Evolutionary conservation across 371 early-diverging fungal species (phyloP).

Genomic region (Zychaea mexicana): DNA sequence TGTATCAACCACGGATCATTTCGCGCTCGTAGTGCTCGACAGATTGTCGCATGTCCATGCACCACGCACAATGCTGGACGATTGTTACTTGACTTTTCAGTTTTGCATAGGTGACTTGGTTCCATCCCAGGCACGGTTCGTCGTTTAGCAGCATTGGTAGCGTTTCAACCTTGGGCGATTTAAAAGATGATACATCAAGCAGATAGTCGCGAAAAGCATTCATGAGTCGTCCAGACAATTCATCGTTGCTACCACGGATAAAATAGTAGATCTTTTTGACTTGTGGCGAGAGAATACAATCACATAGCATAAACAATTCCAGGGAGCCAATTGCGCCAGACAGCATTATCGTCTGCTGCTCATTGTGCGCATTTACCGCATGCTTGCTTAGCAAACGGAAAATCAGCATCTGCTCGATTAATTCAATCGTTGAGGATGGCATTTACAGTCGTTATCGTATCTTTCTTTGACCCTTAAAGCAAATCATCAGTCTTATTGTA

Average conservation of each 20-base stretch:
- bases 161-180: constrained; percentile 1
- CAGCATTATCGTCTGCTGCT: constrained; percentile 26
- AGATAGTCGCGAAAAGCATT: constrained; percentile 22
- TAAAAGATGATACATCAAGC: constrained; percentile 13
- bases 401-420: constrained; percentile 19
- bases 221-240: not conserved
- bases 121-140: constrained; percentile 27
- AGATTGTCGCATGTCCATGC: constrained; percentile 34
- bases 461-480: too few relatives aligned
- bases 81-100: constrained; percentile 33
- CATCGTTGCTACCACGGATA: not conserved
- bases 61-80: constrained; percentile 38
- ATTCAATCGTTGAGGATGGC: constrained; percentile 8
- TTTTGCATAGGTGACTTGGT: constrained; percentile 19
- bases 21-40: constrained; percentile 33
- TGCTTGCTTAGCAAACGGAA: constrained; percentile 4
- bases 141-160: constrained; percentile 18
- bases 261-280: constrained; percentile 30
- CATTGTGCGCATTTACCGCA: not conserved
- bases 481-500: too few relatives aligned
- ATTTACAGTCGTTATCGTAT: not conserved
- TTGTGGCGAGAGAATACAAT: constrained; percentile 17
- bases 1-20: constrained; percentile 34
- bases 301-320: constrained; percentile 29
- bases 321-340: constrained; percentile 49